Evolutionary conservation across 805 yeast genomes (phyloP).

Genomic region (Kregervanrija delftensis): DNA sequence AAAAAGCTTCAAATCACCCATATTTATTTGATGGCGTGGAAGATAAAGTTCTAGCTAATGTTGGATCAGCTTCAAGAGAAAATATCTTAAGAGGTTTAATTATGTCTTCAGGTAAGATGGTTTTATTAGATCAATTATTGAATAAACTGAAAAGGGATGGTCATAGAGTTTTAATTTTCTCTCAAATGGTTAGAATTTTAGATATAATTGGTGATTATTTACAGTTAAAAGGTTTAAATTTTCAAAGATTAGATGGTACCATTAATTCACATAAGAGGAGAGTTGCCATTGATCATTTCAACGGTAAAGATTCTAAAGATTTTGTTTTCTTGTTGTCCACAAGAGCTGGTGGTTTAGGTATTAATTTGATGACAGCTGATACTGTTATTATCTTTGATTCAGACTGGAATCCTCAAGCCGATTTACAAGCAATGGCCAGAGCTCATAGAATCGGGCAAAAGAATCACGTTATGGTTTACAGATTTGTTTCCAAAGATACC

Average conservation of each 20-base stretch:
- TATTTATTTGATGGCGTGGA: conserved; percentile 92
- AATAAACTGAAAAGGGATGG: conserved; percentile 86
- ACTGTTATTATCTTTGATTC: conserved; percentile 97
- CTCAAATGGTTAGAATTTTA: conserved; percentile 95
- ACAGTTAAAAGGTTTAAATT: conserved; percentile 76
- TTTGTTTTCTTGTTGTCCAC: conserved; percentile 87
- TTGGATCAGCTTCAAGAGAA: conserved; percentile 60
- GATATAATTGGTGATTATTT: conserved; percentile 93
- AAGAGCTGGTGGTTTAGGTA: conserved; percentile 98
- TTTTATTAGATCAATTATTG: conserved; percentile 79
- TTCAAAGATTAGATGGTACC: conserved; percentile 95
- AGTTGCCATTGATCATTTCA: conserved; percentile 92
- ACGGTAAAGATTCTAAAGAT: conserved; percentile 88
- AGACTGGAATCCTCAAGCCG: conserved; percentile 99
- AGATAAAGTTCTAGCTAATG: conserved; percentile 63
- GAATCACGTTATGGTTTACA: conserved; percentile 93
- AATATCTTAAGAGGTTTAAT: conserved; percentile 81
- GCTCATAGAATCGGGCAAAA: conserved; percentile 99
- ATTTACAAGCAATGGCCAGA: conserved; percentile 98
- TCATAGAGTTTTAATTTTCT: conserved; percentile 89
- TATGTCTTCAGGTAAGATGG: conserved; percentile 99
- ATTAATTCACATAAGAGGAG: conserved; percentile 91
- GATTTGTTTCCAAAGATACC: conserved; percentile 97
- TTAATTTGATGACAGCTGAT: conserved; percentile 97
- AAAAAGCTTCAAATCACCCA: conserved; percentile 96